These are phyloP conservation scores for Monosporascus sp. DNA, from an alignment of 2,329 filamentous ascomycete genomes.

Conservation along the genomic window DNA sequence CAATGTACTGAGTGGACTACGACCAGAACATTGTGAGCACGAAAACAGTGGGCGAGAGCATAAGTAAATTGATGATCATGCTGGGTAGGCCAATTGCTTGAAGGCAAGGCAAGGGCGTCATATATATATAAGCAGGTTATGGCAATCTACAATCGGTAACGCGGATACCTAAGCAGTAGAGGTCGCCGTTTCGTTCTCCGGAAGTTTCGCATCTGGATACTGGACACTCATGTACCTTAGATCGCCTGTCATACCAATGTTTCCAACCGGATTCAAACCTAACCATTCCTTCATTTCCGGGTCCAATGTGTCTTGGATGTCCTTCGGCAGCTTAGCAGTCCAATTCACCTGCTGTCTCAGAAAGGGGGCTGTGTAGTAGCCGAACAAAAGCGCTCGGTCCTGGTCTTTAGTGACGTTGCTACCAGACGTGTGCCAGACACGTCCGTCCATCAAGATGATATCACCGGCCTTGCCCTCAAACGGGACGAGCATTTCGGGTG, in stretches of 20 bases:
- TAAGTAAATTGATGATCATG: too few species aligned
- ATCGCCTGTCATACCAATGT: conserved; percentile 9
- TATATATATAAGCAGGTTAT: too few species aligned
- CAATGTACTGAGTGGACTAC: too few species aligned
- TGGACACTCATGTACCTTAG: conserved; percentile 9
- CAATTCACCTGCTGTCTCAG: conserved; percentile 29
- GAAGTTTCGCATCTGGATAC: conserved; percentile 5
- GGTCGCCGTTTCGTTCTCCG: neutral
- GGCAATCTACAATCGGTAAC: too few species aligned
- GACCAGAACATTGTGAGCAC: too few species aligned
- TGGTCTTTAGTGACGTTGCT: conserved; percentile 26
- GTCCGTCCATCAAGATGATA: conserved; percentile 28
- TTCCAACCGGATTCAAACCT: conserved; percentile 14
- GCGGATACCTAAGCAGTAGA: neutral
- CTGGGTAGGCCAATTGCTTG: too few species aligned
- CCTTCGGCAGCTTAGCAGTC: conserved; percentile 23
- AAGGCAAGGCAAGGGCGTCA: too few species aligned
- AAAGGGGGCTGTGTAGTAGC: conserved; percentile 26
- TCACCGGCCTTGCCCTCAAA: conserved; percentile 28
- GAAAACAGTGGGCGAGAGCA: too few species aligned
- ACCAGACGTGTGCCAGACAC: conserved; percentile 30
- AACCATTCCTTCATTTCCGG: conserved; percentile 25
- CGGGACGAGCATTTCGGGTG: conserved; percentile 20
- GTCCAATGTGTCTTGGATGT: conserved; percentile 19
- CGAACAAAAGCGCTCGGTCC: conserved; percentile 28